Evolutionary conservation across 2,329 filamentous ascomycete species (phyloP).

Genomic region (Claviceps maximensis): DNA sequence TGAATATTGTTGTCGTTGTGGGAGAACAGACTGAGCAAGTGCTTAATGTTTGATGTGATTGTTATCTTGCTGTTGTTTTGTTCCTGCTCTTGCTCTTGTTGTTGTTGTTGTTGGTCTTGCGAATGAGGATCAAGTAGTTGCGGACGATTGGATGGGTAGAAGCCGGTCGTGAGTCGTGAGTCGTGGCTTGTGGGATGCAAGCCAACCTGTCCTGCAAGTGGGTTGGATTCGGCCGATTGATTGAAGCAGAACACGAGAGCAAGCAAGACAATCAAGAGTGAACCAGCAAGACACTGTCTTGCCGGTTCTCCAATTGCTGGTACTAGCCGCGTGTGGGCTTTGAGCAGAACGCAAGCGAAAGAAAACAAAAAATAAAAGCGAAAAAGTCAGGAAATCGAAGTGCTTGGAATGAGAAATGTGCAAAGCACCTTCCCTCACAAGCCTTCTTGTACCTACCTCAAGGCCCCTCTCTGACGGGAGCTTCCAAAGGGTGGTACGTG

Average conservation of each 20-base stretch:
- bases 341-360: no score
- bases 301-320: not conserved
- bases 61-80: no score
- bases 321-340: not conserved
- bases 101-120: no score
- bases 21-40: no score
- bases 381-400: not conserved
- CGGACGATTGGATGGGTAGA: not conserved
- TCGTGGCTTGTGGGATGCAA: not conserved
- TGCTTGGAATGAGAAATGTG: not conserved
- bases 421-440: not conserved
- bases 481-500: not conserved
- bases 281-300: not conserved
- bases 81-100: no score
- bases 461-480: not conserved
- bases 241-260: not conserved
- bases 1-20: no score
- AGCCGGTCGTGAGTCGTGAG: not conserved
- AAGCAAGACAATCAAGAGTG: no score
- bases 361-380: not conserved
- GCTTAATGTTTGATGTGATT: no score
- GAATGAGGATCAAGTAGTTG: not conserved
- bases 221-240: not conserved
- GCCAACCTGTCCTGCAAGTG: not conserved
- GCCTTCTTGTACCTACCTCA: constrained; percentile 2